Evolutionary conservation across 2,329 filamentous ascomycete genomes (phyloP).

Genomic region (Neobulgaria alba): DNA sequence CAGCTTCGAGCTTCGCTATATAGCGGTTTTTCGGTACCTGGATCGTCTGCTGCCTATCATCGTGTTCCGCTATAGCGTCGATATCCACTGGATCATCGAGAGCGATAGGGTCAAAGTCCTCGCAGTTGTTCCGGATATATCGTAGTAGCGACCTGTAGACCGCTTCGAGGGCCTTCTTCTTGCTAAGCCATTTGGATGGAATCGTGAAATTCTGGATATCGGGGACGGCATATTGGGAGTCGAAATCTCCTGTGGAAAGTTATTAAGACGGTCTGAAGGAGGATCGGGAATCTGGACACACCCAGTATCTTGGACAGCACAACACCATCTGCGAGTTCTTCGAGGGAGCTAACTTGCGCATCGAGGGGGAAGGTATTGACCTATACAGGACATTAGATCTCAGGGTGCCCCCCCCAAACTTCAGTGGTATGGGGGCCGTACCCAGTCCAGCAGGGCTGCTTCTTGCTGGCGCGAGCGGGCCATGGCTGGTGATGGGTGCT

Average conservation of each 20-base stretch:
- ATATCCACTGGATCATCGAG: conserved; percentile 44
- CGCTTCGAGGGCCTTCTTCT: conserved; percentile 44
- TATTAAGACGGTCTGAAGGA: not conserved
- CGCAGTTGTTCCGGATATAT: conserved; percentile 46
- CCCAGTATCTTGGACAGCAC: conserved; percentile 29
- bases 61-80: conserved; percentile 48
- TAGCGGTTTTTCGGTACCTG: conserved; percentile 33
- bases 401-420: conserved; percentile 3
- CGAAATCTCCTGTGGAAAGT: conserved; percentile 47
- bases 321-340: conserved; percentile 29
- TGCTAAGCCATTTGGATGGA: conserved; percentile 29
- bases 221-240: conserved; percentile 45
- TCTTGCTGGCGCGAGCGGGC: conserved; percentile 34
- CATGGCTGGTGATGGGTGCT: conserved; percentile 11
- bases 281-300: conserved; percentile 30
- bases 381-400: conserved; percentile 19
- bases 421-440: conserved; percentile 25
- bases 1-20: not conserved
- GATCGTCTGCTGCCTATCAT: conserved; percentile 44
- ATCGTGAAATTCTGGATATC: conserved; percentile 41
- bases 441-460: conserved; percentile 48
- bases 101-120: conserved; percentile 40
- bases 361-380: conserved; percentile 30
- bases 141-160: conserved; percentile 46
- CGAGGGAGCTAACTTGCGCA: conserved; percentile 22